phyloP scores from a whole-genome alignment of 345 rosid species.

The Pistacia integerrima region DNA sequence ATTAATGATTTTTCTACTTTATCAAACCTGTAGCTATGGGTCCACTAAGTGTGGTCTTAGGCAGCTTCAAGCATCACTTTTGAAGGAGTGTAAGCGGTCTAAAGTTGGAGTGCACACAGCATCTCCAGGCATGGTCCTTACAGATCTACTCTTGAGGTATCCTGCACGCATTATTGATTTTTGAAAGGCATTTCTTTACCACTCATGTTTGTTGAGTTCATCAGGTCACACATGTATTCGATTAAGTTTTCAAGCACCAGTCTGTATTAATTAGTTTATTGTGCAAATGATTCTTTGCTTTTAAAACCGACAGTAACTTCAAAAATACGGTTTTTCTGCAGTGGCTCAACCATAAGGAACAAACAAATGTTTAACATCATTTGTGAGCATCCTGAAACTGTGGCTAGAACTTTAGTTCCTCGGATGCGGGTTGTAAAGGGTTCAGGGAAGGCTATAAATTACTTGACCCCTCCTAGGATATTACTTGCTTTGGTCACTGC shows the following conservation, averaged over 20 bases:
- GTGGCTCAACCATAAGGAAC: constrained; percentile 80
- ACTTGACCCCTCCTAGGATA: constrained; percentile 93
- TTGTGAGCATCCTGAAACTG: constrained; percentile 95
- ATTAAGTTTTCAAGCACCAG: neutral
- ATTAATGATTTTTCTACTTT: neutral
- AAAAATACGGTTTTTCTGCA: constrained; percentile 23
- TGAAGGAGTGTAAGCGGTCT: constrained; percentile 78
- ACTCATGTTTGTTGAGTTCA: too few relatives aligned
- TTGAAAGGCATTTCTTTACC: neutral
- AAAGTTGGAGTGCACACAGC: constrained; percentile 92
- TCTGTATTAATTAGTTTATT: neutral
- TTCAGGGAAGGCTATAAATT: constrained; percentile 73
- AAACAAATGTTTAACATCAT: constrained; percentile 92
- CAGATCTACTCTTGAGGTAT: constrained; percentile 88
- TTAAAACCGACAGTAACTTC: too few relatives aligned
- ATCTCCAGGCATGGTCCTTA: constrained; percentile 98
- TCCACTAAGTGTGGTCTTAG: constrained; percentile 97
- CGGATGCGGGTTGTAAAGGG: constrained; percentile 88
- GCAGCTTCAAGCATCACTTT: constrained; percentile 84
- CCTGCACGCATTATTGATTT: neutral
- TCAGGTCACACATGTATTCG: neutral
- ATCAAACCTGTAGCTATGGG: constrained; percentile 64
- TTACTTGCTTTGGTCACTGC: constrained; percentile 86
- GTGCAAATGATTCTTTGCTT: neutral
- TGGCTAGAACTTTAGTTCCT: constrained; percentile 89